A percentile compares a stretch with the other conserved stretches of the same genome.
phyloP scores from a whole-genome alignment of 1,284 basidiomycete genomes.

The Leccinum subrobustum region DNA sequence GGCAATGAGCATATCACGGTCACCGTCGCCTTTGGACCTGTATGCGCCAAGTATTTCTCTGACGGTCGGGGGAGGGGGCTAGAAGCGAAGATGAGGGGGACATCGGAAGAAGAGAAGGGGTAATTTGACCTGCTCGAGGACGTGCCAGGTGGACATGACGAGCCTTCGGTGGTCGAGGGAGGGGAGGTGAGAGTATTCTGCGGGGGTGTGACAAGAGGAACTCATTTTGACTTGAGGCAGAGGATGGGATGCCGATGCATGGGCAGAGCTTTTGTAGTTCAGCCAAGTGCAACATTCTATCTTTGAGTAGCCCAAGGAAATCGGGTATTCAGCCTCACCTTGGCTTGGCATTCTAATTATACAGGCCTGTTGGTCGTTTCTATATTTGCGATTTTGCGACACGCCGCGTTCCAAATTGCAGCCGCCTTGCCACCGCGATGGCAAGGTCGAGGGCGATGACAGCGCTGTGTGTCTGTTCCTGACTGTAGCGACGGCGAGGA shows the following conservation, averaged over 20 bases:
- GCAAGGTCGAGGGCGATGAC: neutral
- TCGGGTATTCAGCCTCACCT: constrained; percentile 38
- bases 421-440: neutral
- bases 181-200: constrained; percentile 25
- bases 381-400: constrained; percentile 25
- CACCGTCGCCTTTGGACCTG: constrained; percentile 79
- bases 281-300: constrained; percentile 41
- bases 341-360: constrained; percentile 40
- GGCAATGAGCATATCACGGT: constrained; percentile 84
- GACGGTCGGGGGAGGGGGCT: constrained; percentile 76
- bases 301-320: constrained; percentile 30
- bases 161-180: constrained; percentile 33
- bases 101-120: neutral
- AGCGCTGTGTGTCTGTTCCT: neutral
- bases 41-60: constrained; percentile 85
- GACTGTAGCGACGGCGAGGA: neutral
- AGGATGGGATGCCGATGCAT: constrained; percentile 12
- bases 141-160: constrained; percentile 44
- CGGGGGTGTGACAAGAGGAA: constrained; percentile 26
- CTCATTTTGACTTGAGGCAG: constrained; percentile 25
- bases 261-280: constrained; percentile 38
- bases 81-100: constrained; percentile 16
- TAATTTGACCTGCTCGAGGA: constrained; percentile 46
- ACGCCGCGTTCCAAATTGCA: neutral
- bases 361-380: constrained; percentile 17